Conservation (phyloP, 306 rosid genomes). For the Boehmeria nivea region DNA sequence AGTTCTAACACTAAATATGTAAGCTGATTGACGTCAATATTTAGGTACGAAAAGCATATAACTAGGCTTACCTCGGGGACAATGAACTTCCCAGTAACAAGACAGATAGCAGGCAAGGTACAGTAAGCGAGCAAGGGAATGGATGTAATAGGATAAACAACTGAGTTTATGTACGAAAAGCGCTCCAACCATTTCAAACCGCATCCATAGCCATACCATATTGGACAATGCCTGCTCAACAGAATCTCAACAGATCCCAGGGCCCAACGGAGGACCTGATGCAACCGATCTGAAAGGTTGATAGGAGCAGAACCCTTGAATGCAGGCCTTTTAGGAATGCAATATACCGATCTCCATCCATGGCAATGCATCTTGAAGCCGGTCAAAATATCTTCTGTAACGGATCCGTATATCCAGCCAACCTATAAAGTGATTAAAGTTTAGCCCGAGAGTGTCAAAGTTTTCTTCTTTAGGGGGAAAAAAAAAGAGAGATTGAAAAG, state of each 20-base stretch:
- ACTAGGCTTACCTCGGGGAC: conserved; percentile 65
- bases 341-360: conserved; percentile 93
- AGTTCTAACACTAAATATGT: too few relatives aligned
- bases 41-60: too few relatives aligned
- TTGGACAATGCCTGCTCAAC: conserved; percentile 77
- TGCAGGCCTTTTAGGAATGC: conserved; percentile 87
- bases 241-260: conserved; percentile 89
- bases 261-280: conserved; percentile 96
- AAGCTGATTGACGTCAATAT: too few relatives aligned
- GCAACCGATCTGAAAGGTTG: conserved; percentile 79
- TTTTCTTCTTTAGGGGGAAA: background rate
- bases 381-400: conserved; percentile 85
- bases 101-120: conserved; percentile 85
- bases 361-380: conserved; percentile 97
- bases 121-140: conserved; percentile 76
- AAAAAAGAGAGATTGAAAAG: background rate
- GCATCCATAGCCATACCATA: conserved; percentile 91
- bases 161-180: conserved; percentile 82
- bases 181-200: conserved; percentile 87
- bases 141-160: conserved; percentile 87
- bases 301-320: conserved; percentile 96
- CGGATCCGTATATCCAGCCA: conserved; percentile 97
- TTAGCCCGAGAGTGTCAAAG: conserved; percentile 7
- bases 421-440: conserved; percentile 42
- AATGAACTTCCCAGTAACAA: conserved; percentile 81